phyloP scores from a whole-genome alignment of 2,329 filamentous ascomycete species.

The Graphiopsis chlorocephala region DNA sequence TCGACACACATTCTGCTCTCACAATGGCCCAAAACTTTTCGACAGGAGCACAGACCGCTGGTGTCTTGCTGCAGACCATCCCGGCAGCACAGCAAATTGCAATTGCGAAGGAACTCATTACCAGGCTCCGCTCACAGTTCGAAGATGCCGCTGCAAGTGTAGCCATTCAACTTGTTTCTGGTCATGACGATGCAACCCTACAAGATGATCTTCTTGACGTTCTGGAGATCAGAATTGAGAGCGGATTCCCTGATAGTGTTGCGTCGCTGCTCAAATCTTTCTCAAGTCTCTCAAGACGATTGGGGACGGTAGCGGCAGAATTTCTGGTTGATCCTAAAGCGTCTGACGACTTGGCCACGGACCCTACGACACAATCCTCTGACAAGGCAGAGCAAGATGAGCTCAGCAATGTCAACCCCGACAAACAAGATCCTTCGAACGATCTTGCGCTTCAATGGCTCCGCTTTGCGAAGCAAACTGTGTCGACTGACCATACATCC shows the following conservation, averaged over 20 bases:
- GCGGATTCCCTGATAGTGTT: constrained; percentile 3
- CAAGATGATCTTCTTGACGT: constrained; percentile 6
- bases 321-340: neutral
- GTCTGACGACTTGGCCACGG: neutral
- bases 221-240: constrained; percentile 3
- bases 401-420: neutral
- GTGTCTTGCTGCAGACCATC: constrained; percentile 11
- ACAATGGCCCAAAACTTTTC: constrained; percentile 12
- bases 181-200: neutral
- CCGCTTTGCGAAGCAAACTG: neutral
- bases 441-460: neutral
- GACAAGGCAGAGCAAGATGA: neutral
- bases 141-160: constrained; percentile 13
- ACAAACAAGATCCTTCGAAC: neutral
- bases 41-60: constrained; percentile 13
- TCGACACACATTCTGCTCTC: neutral
- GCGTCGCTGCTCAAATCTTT: neutral
- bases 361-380: neutral
- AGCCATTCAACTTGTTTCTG: neutral
- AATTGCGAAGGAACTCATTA: constrained; percentile 1
- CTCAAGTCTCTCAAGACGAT: neutral
- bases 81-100: constrained; percentile 2
- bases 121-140: neutral
- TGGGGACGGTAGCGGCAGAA: neutral
- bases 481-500: neutral